Evolutionary conservation across 257 asterid genomes (phyloP).

Genomic region (Solanum sparsipilum): DNA sequence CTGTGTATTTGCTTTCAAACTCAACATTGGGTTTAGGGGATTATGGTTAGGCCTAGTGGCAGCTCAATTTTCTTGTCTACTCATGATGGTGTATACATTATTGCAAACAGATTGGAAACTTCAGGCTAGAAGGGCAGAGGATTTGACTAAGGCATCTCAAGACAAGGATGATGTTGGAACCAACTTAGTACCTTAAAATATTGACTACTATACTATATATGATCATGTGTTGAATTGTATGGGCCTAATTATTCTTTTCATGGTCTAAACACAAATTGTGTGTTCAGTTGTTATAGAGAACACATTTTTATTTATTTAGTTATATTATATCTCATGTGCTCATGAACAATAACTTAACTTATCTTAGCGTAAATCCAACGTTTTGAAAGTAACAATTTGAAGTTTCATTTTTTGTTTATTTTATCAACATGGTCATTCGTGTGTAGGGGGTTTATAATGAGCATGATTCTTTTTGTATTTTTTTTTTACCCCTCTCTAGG

Average conservation of each 20-base stretch:
- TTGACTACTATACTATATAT: neutral
- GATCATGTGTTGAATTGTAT: neutral
- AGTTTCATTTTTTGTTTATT: neutral
- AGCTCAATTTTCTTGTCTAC: slow-evolving; percentile 45
- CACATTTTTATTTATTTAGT: neutral
- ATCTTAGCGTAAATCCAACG: neutral
- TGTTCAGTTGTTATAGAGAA: neutral
- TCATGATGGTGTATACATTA: slow-evolving; percentile 47
- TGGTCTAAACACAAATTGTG: neutral
- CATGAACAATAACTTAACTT: neutral
- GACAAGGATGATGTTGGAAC: slow-evolving; percentile 37
- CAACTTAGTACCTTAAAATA: slow-evolving; percentile 33
- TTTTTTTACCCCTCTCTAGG: neutral
- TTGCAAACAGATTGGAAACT: slow-evolving; percentile 60
- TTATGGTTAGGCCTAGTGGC: slow-evolving; percentile 76
- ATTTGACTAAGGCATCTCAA: slow-evolving; percentile 30
- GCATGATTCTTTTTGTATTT: neutral
- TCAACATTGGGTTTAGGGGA: slow-evolving; percentile 52
- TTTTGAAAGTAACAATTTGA: neutral
- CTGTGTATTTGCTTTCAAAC: slow-evolving; percentile 40
- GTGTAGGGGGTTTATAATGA: neutral
- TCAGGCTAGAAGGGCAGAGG: slow-evolving; percentile 64
- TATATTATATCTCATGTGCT: neutral
- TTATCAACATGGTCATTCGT: neutral
- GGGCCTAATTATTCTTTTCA: neutral